phyloP scores from a whole-genome alignment of 345 rosid genomes.

The Aquilaria malaccensis region DNA sequence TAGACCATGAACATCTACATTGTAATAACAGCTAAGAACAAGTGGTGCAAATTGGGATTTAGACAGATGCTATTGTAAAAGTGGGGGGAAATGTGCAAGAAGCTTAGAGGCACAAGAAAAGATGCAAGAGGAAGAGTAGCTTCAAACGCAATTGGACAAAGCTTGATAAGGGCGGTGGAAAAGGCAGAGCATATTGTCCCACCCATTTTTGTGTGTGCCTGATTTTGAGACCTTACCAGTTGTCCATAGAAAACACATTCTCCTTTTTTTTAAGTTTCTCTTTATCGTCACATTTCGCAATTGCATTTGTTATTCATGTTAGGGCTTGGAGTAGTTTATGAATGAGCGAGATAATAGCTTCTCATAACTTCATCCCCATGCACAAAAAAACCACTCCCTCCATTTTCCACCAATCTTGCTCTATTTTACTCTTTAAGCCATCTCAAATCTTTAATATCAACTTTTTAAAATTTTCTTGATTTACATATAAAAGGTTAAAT shows the following conservation, averaged over 20 bases:
- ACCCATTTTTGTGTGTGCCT: not conserved
- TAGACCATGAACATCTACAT: not conserved
- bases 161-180: slow-evolving; percentile 38
- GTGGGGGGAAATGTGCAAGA: not conserved
- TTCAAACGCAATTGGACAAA: slow-evolving; percentile 20
- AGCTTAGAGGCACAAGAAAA: slow-evolving; percentile 13
- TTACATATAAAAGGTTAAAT: no score
- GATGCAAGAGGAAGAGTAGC: slow-evolving; percentile 14
- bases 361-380: no score
- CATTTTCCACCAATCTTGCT: no score
- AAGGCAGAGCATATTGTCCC: slow-evolving; percentile 8
- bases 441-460: no score
- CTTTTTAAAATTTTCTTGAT: no score
- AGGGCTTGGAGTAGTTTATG: not conserved
- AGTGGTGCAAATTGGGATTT: not conserved
- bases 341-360: no score
- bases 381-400: no score
- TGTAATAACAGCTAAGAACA: not conserved
- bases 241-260: not conserved
- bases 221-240: not conserved
- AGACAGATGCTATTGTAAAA: not conserved
- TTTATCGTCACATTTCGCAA: not conserved
- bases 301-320: not conserved
- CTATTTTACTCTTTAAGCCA: no score
- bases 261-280: not conserved